phyloP scores from a whole-genome alignment of 2,329 filamentous ascomycete genomes.

The Furcasterigmium sp. region DNA sequence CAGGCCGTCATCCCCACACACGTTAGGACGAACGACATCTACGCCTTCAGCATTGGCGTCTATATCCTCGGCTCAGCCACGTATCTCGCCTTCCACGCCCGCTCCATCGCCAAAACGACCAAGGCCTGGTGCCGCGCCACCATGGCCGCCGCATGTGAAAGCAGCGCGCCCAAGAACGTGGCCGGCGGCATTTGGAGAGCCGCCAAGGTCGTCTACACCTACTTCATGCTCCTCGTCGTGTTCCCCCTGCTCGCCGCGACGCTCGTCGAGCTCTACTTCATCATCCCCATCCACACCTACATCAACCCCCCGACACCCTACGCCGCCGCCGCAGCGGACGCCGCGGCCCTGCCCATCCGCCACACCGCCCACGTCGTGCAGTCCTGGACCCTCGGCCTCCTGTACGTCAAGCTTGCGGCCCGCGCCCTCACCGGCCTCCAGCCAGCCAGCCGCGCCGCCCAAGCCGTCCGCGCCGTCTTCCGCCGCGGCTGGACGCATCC shows the following conservation, averaged over 20 bases:
- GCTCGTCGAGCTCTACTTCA: constrained; percentile 80
- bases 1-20: constrained; percentile 64
- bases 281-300: constrained; percentile 82
- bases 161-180: constrained; percentile 22
- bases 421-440: constrained; percentile 65
- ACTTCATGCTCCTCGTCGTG: constrained; percentile 67
- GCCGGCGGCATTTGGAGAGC: constrained; percentile 23
- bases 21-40: constrained; percentile 85
- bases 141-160: constrained; percentile 19
- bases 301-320: constrained; percentile 36
- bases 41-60: constrained; percentile 87
- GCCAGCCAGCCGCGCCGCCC: constrained; percentile 64
- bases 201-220: constrained; percentile 63
- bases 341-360: constrained; percentile 12
- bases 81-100: constrained; percentile 55
- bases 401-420: constrained; percentile 78
- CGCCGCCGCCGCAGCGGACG: constrained; percentile 13
- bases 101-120: constrained; percentile 26
- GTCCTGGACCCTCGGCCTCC: constrained; percentile 86
- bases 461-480: constrained; percentile 69
- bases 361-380: constrained; percentile 86
- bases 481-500: constrained; percentile 74
- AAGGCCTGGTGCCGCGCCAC: constrained; percentile 21
- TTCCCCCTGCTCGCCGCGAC: constrained; percentile 77
- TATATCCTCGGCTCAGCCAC: constrained; percentile 68